Base-by-base conservation (phyloP, 2,329 filamentous ascomycete species). In the Ceratocystis diversiconidia region DNA sequence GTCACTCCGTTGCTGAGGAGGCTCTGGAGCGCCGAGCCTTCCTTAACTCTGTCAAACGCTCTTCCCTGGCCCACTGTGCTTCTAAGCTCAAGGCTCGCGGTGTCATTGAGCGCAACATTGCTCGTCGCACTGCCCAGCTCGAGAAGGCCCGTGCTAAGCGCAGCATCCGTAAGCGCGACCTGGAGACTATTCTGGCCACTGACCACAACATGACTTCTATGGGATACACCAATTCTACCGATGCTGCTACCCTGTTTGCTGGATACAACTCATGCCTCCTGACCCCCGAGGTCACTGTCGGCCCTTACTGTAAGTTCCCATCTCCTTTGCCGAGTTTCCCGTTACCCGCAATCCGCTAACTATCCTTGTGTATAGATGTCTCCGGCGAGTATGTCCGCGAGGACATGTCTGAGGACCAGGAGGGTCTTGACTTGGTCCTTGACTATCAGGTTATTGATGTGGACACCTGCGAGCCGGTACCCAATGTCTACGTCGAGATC, bases 241-340 rank as follows among this genome's bases (percentile, higher is more conserved):
- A 72, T 19, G 69, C 72, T 5, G 64, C 70, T 30, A 72, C 67
- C 66, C 68, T 77, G 5, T 77, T 77, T 68, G 70, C 71, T 2
- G 72, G 72, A 50, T 75, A 75, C 67, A 72, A 71, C 22, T 76
- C 75, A n/a, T 82, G 80, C 66, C 74, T 81, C 12, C 73, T 82
- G 36, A 77, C 75, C 3, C 78, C 79, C 0, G 79, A 82, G 69
- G 77, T 79, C 17, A 82, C 78, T 2, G 73, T 80, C 69, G 80
- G 80, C 2, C 80, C 80, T 67, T 72, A 77, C 72, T 72, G 78
- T 74, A 70, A 65, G 71, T 64, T 17, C 4, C 22, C 10, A 7
- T 15, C 15, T 15, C 5, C 15, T n/a, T 63, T 30, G 28, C 10
- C 19, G 17, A 1, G 22, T 12, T 7, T 55, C 5, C 10, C 4